Conservation (phyloP, 371 early-diverging fungal genomes). For the Actinomucor elegans region DNA sequence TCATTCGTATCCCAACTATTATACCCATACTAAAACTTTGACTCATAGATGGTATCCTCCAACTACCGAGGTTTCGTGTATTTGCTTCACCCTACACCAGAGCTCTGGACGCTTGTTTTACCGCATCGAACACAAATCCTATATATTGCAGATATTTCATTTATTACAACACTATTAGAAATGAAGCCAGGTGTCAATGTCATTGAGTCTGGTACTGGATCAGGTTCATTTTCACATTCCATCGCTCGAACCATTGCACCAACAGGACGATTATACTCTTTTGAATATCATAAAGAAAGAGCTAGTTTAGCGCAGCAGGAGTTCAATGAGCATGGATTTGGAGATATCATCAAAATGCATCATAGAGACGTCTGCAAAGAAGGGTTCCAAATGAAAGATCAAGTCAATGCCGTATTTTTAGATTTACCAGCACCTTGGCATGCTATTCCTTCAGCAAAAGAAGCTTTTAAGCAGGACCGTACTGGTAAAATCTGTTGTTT, state of each 20-base stretch:
- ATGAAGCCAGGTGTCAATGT: constrained; percentile 84
- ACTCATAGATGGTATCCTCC: constrained; percentile 61
- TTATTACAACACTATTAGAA: constrained; percentile 78
- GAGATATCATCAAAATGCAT: constrained; percentile 62
- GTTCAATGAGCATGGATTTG: constrained; percentile 77
- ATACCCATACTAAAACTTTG: too few relatives aligned
- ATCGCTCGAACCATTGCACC: constrained; percentile 87
- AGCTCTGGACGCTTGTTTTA: constrained; percentile 90
- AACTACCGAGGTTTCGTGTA: constrained; percentile 83
- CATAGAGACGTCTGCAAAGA: constrained; percentile 90
- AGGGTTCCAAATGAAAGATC: constrained; percentile 79
- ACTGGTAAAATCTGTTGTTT: constrained; percentile 90
- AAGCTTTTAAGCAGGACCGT: constrained; percentile 74
- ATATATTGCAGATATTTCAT: constrained; percentile 91
- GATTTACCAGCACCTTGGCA: constrained; percentile 98
- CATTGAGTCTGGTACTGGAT: constrained; percentile 95
- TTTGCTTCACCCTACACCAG: constrained; percentile 91
- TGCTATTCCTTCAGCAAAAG: constrained; percentile 77
- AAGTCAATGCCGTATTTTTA: constrained; percentile 89
- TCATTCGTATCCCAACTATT: background rate
- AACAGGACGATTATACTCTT: constrained; percentile 86
- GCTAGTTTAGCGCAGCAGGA: constrained; percentile 72
- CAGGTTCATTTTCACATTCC: constrained; percentile 95
- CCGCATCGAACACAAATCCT: constrained; percentile 97
- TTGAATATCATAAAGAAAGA: constrained; percentile 91